These are phyloP conservation scores for Agroathelia rolfsii DNA, from an alignment of 1,284 basidiomycete species.

Conservation along the genomic window DNA sequence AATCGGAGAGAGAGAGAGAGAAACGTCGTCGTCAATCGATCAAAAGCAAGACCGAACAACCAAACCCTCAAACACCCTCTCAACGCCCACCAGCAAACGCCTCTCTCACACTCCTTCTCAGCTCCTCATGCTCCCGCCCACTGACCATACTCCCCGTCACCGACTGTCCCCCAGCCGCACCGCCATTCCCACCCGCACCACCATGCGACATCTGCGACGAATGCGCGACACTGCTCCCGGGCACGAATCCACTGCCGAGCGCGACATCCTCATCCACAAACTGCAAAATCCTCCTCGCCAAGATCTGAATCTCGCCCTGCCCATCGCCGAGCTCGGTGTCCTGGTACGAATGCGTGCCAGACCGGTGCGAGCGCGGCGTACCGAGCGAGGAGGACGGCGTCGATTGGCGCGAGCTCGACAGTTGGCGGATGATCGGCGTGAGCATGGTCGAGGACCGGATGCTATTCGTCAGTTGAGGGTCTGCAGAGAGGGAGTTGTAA, in stretches of 20 bases:
- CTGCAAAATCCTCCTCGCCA: conserved; percentile 79
- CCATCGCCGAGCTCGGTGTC: conserved; percentile 79
- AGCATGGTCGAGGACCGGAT: conserved; percentile 78
- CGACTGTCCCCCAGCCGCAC: too few species aligned
- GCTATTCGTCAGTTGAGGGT: conserved; percentile 82
- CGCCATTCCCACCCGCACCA: too few species aligned
- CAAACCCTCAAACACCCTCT: too few species aligned
- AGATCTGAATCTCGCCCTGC: conserved; percentile 78
- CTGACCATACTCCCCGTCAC: too few species aligned
- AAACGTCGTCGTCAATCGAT: too few species aligned
- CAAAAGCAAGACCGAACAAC: too few species aligned
- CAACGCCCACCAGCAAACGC: conserved; percentile 47
- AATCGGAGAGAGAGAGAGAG: too few species aligned
- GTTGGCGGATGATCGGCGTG: conserved; percentile 75
- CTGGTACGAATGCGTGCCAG: conserved; percentile 57
- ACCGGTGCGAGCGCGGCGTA: conserved; percentile 66
- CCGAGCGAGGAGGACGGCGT: conserved; percentile 65
- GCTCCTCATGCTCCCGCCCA: conserved; percentile 62
- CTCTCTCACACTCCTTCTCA: conserved; percentile 69
- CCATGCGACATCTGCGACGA: conserved; percentile 54
- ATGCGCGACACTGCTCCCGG: conserved; percentile 55
- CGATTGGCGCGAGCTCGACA: conserved; percentile 66
- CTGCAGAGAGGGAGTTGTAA: conserved; percentile 29
- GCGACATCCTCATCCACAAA: conserved; percentile 70
- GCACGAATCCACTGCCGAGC: conserved; percentile 41